Conservation (phyloP, 768 basidiomycete genomes). For the Roridomyces roridus region DNA sequence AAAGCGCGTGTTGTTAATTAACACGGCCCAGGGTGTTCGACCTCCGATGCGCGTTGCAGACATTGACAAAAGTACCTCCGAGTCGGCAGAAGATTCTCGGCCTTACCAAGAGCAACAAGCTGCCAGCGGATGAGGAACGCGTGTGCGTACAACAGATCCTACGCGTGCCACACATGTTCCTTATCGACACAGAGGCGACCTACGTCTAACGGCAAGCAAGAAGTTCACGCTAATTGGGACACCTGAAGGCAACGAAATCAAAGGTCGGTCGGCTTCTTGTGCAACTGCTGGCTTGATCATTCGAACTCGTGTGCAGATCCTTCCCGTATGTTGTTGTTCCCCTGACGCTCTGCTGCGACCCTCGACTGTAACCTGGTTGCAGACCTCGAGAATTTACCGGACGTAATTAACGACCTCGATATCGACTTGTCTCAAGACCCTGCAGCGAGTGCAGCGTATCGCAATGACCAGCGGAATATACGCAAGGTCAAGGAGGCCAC, state of each 20-base stretch:
- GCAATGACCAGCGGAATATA: constrained; percentile 80
- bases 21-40: constrained; percentile 89
- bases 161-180: constrained; percentile 22
- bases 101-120: constrained; percentile 75
- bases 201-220: constrained; percentile 63
- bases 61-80: constrained; percentile 78
- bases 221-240: constrained; percentile 90
- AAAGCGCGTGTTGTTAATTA: background rate
- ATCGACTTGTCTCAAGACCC: constrained; percentile 75
- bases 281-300: background rate
- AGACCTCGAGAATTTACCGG: constrained; percentile 73
- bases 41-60: constrained; percentile 70
- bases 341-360: no score
- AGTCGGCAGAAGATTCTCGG: constrained; percentile 91
- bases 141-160: constrained; percentile 62
- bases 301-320: constrained; percentile 2
- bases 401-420: constrained; percentile 83
- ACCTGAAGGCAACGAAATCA: constrained; percentile 84
- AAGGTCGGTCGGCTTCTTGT: constrained; percentile 58
- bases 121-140: constrained; percentile 75
- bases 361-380: background rate
- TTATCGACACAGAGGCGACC: constrained; percentile 51
- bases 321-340: constrained; percentile 7
- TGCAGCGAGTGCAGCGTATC: constrained; percentile 62
- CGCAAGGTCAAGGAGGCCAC: constrained; percentile 81